phyloP scores from a whole-genome alignment of 2,329 filamentous ascomycete species.

The Malbranchea zuffiana region DNA sequence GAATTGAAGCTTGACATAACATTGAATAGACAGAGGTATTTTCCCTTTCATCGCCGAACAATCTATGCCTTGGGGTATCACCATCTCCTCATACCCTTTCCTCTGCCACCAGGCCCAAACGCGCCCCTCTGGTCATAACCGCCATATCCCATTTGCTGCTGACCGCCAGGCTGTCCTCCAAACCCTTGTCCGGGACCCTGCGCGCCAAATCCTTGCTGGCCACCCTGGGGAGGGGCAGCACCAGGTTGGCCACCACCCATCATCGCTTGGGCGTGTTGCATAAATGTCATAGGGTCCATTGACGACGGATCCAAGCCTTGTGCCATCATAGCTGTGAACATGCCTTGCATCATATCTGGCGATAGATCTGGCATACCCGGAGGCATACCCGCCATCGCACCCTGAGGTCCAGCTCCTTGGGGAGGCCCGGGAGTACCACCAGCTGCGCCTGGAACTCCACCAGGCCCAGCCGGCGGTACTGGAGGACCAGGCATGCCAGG shows the following conservation, averaged over 20 bases:
- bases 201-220: slow-evolving; percentile 27
- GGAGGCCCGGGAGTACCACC: slow-evolving; percentile 10
- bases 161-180: slow-evolving; percentile 27
- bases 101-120: slow-evolving; percentile 29
- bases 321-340: slow-evolving; percentile 45
- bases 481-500: slow-evolving; percentile 36
- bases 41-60: no score
- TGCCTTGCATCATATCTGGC: slow-evolving; percentile 48
- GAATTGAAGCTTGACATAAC: no score
- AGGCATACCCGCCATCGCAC: slow-evolving; percentile 36
- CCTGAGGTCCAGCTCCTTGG: slow-evolving; percentile 11
- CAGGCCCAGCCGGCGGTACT: slow-evolving; percentile 20
- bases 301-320: slow-evolving; percentile 44
- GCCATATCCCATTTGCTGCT: slow-evolving; percentile 34
- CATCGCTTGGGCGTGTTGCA: slow-evolving; percentile 44
- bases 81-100: slow-evolving; percentile 27
- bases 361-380: slow-evolving; percentile 42
- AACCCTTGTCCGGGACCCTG: slow-evolving; percentile 26
- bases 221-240: slow-evolving; percentile 27
- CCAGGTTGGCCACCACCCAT: slow-evolving; percentile 35
- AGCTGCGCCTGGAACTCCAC: slow-evolving; percentile 16
- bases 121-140: slow-evolving; percentile 33
- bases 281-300: slow-evolving; percentile 45
- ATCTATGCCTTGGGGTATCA: slow-evolving; percentile 19
- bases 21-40: no score